These are phyloP conservation scores for Sporisorium iseilematis-ciliati DNA, from an alignment of 1,284 basidiomycete species.

Conservation along the genomic window DNA sequence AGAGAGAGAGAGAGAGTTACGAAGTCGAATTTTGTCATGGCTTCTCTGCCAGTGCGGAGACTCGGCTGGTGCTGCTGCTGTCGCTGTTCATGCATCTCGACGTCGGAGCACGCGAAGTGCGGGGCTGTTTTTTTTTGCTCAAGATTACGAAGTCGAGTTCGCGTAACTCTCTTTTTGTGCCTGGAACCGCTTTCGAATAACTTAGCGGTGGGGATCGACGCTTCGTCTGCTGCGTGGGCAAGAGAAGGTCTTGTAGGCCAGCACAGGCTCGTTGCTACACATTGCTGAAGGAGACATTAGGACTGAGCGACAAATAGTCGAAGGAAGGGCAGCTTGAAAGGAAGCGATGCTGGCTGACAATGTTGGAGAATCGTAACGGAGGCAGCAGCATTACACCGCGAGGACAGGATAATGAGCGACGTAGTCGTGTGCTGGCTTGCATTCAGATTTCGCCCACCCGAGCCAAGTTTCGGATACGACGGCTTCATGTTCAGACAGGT, in stretches of 20 bases:
- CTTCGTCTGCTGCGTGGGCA: too few species aligned
- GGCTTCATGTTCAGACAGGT: background rate
- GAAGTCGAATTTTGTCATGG: constrained; percentile 6
- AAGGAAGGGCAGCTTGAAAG: background rate
- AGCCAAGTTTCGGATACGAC: constrained; percentile 7
- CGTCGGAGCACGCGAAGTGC: background rate
- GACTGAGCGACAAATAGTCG: background rate
- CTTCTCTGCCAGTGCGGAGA: too few species aligned
- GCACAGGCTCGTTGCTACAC: too few species aligned
- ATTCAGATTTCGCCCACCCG: background rate
- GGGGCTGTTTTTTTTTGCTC: background rate
- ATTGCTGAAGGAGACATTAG: too few species aligned
- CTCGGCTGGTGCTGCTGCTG: too few species aligned
- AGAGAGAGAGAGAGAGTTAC: constrained; percentile 7
- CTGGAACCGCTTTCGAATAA: background rate
- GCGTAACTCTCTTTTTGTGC: constrained; percentile 16
- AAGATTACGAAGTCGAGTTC: constrained; percentile 36
- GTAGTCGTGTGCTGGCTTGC: background rate
- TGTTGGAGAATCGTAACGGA: background rate
- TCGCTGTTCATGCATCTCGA: background rate
- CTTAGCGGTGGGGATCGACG: background rate
- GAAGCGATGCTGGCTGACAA: background rate
- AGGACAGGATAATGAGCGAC: background rate
- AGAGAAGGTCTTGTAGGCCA: too few species aligned
- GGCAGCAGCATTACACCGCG: constrained; percentile 2